Percentiles rank a stretch among this genome's conserved stretches.
Conservation (phyloP, 1,139 yeast genomes). For the Scheffersomyces stambukii region DNA sequence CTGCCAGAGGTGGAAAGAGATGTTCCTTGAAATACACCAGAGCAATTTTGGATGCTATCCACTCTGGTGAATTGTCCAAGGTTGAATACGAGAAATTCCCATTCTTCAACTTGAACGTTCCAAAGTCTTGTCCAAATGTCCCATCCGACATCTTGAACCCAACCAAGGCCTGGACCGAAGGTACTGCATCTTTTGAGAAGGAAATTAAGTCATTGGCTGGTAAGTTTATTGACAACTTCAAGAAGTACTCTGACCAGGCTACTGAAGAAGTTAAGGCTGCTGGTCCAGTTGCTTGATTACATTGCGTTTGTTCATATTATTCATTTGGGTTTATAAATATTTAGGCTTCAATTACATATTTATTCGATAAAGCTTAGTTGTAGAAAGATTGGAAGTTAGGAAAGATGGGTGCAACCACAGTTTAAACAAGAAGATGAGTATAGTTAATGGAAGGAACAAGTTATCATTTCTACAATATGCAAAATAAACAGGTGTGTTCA, state of each 20-base stretch:
- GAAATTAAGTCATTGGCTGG: constrained; percentile 75
- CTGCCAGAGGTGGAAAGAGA: constrained; percentile 91
- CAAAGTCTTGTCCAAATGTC: constrained; percentile 76
- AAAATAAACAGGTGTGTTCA: too few relatives aligned
- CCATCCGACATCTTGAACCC: constrained; percentile 89
- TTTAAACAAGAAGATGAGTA: too few relatives aligned
- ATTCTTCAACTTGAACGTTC: constrained; percentile 82
- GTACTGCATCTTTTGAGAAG: constrained; percentile 57
- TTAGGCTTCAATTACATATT: too few relatives aligned
- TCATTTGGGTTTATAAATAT: too few relatives aligned
- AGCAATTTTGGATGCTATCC: constrained; percentile 93
- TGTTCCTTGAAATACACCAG: constrained; percentile 98
- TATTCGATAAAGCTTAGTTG: too few relatives aligned
- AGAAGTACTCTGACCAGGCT: constrained; percentile 77
- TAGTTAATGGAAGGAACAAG: too few relatives aligned
- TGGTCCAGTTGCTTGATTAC: constrained; percentile 71
- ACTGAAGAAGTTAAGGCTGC: constrained; percentile 88
- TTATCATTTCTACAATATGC: too few relatives aligned
- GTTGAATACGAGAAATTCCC: constrained; percentile 83
- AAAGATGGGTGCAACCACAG: too few relatives aligned
- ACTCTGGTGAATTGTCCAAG: constrained; percentile 80
- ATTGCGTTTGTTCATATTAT: too few relatives aligned
- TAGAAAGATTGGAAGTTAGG: too few relatives aligned
- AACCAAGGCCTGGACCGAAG: constrained; percentile 75
- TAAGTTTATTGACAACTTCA: constrained; percentile 82